Percentiles rank a stretch among this genome's conserved stretches.
Evolutionary conservation across 148 eudicot species (phyloP).

Genomic region (Rhododendron vialii): DNA sequence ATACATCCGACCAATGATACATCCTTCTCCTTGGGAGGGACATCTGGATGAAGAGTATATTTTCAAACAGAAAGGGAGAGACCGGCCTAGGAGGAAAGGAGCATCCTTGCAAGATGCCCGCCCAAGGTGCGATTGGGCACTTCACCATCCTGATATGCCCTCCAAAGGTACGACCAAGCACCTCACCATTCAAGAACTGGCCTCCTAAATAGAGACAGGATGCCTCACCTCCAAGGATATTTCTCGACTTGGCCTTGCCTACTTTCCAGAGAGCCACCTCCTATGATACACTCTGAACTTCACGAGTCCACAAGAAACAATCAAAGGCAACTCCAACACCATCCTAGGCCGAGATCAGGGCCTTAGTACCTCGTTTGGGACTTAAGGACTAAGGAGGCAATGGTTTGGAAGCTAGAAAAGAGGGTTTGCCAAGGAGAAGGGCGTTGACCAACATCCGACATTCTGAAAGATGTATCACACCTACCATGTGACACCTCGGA

Average conservation of each 20-base stretch:
- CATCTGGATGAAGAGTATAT: not conserved
- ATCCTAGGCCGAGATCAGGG: not conserved
- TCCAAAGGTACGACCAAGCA: not conserved
- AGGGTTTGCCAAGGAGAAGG: not conserved
- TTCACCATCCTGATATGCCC: not conserved
- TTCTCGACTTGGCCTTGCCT: not conserved
- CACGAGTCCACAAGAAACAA: not conserved
- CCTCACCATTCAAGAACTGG: not conserved
- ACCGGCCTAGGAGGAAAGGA: not conserved
- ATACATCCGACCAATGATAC: not conserved
- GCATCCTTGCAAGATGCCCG: not conserved
- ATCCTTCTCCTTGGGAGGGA: not conserved
- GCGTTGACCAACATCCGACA: not conserved
- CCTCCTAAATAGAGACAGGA: not conserved
- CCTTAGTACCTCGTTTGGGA: not conserved
- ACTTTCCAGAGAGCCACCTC: not conserved
- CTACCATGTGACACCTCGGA: not conserved
- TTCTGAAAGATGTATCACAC: not conserved
- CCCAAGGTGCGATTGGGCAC: not conserved
- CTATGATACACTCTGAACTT: not conserved
- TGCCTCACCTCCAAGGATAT: not conserved
- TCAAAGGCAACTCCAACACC: not conserved
- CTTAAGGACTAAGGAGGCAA: not conserved
- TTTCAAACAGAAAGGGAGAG: not conserved
- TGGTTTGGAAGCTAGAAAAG: not conserved